Conservation (phyloP, 2,329 filamentous ascomycete genomes). For the Xylariaceae sp. region DNA sequence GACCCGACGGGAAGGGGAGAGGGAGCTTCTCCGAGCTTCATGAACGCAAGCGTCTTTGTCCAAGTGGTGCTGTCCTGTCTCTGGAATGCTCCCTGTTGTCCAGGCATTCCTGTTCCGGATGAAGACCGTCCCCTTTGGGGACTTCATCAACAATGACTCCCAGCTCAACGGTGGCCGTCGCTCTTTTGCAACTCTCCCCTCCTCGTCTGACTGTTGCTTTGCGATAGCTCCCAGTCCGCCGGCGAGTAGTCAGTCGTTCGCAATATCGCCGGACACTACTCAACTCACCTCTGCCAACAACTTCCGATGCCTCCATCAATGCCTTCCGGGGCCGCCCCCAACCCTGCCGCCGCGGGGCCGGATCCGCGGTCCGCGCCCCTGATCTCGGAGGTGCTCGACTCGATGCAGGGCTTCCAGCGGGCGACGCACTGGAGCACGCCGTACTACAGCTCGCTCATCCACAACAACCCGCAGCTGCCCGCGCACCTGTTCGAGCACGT, state of each 20-base stretch:
- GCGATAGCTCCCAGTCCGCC: too few relatives aligned
- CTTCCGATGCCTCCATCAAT: too few relatives aligned
- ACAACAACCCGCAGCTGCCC: conserved; percentile 24
- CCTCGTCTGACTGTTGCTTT: too few relatives aligned
- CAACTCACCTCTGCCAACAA: too few relatives aligned
- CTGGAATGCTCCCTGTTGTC: conserved; percentile 15
- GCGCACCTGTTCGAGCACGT: conserved; percentile 35
- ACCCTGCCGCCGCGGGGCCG: too few relatives aligned
- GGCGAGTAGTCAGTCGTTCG: too few relatives aligned
- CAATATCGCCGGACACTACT: too few relatives aligned
- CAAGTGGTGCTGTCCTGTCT: background rate
- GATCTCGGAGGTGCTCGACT: conserved; percentile 18
- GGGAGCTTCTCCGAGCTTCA: background rate
- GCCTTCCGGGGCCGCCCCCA: too few relatives aligned
- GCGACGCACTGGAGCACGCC: conserved; percentile 34
- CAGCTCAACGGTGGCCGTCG: too few relatives aligned
- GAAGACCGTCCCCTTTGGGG: conserved; percentile 14
- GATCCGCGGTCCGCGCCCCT: too few relatives aligned
- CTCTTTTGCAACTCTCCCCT: too few relatives aligned
- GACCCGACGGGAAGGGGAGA: background rate
- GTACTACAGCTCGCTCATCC: conserved; percentile 32
- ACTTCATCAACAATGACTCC: conserved; percentile 17
- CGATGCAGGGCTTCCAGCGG: conserved; percentile 28
- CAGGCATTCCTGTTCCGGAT: conserved; percentile 11
- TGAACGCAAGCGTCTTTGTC: conserved; percentile 11